phyloP scores from a whole-genome alignment of 495 filamentous ascomycete species.

The Neurospora sp. region DNA sequence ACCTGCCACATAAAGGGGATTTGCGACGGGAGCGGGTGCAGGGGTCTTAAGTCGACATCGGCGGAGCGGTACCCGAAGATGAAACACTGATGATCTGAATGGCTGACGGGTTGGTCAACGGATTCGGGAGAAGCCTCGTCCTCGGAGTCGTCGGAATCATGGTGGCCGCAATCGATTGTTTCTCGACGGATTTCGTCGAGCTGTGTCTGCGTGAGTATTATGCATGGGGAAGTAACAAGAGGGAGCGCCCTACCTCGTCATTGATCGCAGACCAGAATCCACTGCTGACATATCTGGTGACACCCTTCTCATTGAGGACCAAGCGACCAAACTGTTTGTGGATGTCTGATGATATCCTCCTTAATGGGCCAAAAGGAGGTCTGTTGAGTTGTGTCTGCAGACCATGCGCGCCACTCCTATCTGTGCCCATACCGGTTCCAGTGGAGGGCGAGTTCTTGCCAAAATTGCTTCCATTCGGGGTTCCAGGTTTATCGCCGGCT shows the following conservation, averaged over 20 bases:
- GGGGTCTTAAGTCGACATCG: conserved; percentile 33
- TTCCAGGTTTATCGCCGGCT: conserved; percentile 11
- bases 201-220: conserved; percentile 25
- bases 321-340: conserved; percentile 69
- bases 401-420: conserved; percentile 5
- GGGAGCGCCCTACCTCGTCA: conserved; percentile 50
- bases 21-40: conserved; percentile 50
- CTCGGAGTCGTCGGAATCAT: conserved; percentile 48
- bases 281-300: conserved; percentile 78
- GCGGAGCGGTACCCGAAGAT: conserved; percentile 60
- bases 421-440: not conserved
- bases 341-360: conserved; percentile 31
- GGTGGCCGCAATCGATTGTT: conserved; percentile 56
- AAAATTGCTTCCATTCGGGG: conserved; percentile 3
- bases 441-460: conserved; percentile 7
- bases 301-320: conserved; percentile 69
- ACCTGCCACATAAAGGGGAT: conserved; percentile 59
- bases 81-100: conserved; percentile 56
- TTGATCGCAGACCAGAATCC: conserved; percentile 82
- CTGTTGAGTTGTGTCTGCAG: conserved; percentile 1
- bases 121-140: conserved; percentile 43
- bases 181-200: conserved; percentile 65
- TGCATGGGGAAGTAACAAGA: not conserved
- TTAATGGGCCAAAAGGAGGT: conserved; percentile 6
- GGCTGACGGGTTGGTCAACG: conserved; percentile 16